Conservation (phyloP, 345 rosid species). For the Rhodamnia argentea region DNA sequence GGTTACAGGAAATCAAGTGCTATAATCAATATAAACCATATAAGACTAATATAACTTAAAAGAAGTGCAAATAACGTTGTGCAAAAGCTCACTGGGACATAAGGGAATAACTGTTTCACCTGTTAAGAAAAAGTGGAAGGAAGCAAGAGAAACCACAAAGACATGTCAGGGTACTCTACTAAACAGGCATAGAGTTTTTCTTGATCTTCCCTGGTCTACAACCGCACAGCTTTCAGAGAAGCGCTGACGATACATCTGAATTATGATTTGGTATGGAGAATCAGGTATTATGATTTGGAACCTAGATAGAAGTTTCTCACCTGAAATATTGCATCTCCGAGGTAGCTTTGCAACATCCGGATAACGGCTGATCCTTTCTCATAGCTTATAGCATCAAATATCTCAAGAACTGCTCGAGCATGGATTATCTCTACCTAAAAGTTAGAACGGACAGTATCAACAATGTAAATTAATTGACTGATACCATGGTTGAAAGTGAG, state of each 20-base stretch:
- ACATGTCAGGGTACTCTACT: background rate
- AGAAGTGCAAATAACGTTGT: background rate
- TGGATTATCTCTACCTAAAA: constrained; percentile 21
- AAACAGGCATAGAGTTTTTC: background rate
- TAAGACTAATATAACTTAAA: background rate
- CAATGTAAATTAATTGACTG: background rate
- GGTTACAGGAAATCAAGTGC: background rate
- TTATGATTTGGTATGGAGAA: background rate
- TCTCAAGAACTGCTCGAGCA: constrained; percentile 14
- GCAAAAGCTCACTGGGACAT: background rate
- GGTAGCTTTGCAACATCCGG: constrained; percentile 28
- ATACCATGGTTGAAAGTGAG: background rate
- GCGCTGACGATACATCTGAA: background rate
- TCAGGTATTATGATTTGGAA: background rate
- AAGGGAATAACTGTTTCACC: background rate
- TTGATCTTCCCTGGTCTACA: background rate
- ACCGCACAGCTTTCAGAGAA: background rate
- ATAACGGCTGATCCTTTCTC: constrained; percentile 33
- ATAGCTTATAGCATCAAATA: constrained; percentile 28
- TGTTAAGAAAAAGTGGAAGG: background rate
- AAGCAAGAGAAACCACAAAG: background rate
- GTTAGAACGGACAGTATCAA: background rate
- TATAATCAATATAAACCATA: background rate
- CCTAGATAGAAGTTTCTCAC: background rate
- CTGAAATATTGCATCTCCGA: constrained; percentile 27